Evolutionary conservation across 75 land plant genomes (phyloP).

Genomic region (Isoetes taiwanensis): DNA sequence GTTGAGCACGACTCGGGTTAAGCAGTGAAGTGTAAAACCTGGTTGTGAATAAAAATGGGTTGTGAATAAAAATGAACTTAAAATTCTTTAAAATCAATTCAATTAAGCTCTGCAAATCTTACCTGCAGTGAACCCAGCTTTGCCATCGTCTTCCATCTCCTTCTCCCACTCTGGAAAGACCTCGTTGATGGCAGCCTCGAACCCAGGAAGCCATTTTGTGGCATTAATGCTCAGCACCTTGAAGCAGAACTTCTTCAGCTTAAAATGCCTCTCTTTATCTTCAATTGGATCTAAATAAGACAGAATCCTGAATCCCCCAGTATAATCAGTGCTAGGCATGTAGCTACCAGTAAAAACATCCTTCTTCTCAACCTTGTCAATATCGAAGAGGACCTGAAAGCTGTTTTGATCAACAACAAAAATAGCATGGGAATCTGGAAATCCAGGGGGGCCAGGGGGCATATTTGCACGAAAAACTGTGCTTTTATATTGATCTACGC

Average conservation of each 20-base stretch:
- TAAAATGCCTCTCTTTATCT: conserved; percentile 5
- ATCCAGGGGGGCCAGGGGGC: background rate
- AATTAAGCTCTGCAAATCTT: conserved; percentile 36
- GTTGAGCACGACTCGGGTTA: conserved; percentile 30
- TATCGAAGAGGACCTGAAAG: background rate
- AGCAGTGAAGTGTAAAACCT: too few species aligned
- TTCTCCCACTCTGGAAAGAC: background rate
- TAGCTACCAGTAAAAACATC: background rate
- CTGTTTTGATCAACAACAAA: background rate
- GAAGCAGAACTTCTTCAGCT: background rate
- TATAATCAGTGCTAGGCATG: background rate
- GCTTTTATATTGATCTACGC: background rate
- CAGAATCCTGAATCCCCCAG: background rate
- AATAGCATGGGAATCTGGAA: background rate
- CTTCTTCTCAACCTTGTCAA: background rate
- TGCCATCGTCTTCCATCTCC: background rate
- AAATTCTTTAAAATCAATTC: conserved; percentile 37
- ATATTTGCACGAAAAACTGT: background rate
- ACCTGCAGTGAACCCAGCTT: conserved; percentile 7
- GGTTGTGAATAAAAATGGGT: background rate
- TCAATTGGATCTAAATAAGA: background rate
- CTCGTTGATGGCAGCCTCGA: background rate
- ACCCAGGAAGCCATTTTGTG: background rate
- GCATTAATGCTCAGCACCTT: background rate
- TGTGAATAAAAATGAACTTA: background rate